A percentile compares a stretch with the other conserved stretches of the same genome.
Evolutionary conservation across 139 green algal species (phyloP).

Genomic region (Eudorina sp.): DNA sequence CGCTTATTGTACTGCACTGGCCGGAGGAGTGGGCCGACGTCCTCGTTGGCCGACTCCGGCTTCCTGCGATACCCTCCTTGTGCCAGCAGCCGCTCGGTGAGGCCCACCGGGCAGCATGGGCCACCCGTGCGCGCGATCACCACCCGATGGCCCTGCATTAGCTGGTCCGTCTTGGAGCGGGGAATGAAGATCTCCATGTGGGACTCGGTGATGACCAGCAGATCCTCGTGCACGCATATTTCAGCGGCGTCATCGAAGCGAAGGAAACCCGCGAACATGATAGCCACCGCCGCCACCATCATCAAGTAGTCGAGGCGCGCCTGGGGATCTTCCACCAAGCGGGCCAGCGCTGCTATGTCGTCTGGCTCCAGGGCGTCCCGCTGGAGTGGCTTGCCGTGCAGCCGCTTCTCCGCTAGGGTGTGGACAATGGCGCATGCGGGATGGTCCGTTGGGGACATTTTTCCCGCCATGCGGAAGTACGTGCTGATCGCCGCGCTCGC

Average conservation of each 20-base stretch:
- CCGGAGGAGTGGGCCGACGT: neutral
- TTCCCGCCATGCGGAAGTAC: neutral
- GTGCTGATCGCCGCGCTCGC: neutral
- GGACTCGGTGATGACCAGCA: neutral
- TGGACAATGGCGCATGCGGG: neutral
- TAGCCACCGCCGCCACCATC: neutral
- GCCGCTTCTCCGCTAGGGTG: neutral
- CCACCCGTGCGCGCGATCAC: neutral
- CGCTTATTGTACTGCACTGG: neutral
- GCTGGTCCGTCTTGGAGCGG: slow-evolving; percentile 23
- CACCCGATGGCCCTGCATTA: neutral
- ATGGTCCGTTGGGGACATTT: neutral
- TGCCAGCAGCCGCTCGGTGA: neutral
- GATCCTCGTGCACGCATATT: slow-evolving; percentile 1
- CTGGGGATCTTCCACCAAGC: neutral
- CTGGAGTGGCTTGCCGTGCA: neutral
- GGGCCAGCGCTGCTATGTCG: neutral
- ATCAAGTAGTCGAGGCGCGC: neutral
- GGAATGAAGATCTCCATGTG: slow-evolving; percentile 21
- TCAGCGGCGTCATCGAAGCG: neutral
- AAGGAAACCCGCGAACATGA: slow-evolving; percentile 30
- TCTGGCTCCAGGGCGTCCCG: neutral
- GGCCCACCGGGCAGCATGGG: neutral
- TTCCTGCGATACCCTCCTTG: neutral
- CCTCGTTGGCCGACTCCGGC: neutral